These are phyloP conservation scores for Paracoccidioides brasiliensis DNA, from an alignment of 2,329 filamentous ascomycete genomes.

Conservation along the genomic window DNA sequence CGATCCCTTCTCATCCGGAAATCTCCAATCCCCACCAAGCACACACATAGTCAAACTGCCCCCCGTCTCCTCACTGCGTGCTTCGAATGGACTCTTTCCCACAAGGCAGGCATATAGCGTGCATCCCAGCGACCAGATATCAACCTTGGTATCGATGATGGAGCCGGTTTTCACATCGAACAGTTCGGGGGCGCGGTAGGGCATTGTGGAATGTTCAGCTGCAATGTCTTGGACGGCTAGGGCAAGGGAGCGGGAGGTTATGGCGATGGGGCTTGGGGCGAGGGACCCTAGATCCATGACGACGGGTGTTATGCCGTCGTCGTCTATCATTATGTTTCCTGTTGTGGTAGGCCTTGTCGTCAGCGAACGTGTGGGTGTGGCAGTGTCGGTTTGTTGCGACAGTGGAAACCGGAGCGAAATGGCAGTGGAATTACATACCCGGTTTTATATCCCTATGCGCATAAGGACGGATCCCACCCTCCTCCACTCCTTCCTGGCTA, in stretches of 20 bases:
- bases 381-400: neutral
- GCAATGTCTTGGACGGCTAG: conserved; percentile 88
- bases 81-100: conserved; percentile 93
- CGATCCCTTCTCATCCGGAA: conserved; percentile 64
- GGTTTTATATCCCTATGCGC: conserved; percentile 96
- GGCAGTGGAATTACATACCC: conserved; percentile 40
- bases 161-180: conserved; percentile 95
- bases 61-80: conserved; percentile 88
- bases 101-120: conserved; percentile 96
- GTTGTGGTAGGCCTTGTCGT: neutral
- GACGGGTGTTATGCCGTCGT: conserved; percentile 75
- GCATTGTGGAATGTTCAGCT: conserved; percentile 96
- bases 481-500: conserved; percentile 53
- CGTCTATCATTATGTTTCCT: conserved; percentile 96
- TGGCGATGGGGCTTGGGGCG: conserved; percentile 71
- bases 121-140: conserved; percentile 95
- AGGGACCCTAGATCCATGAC: conserved; percentile 96
- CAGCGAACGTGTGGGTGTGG: neutral
- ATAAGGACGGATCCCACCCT: conserved; percentile 63
- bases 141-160: conserved; percentile 87
- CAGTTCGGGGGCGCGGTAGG: conserved; percentile 90
- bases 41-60: conserved; percentile 88
- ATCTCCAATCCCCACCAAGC: conserved; percentile 87
- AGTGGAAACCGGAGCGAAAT: too few relatives aligned
- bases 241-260: conserved; percentile 80